Evolutionary conservation across 495 filamentous ascomycete genomes (phyloP).

Genomic region (Jackrogersella minutella): DNA sequence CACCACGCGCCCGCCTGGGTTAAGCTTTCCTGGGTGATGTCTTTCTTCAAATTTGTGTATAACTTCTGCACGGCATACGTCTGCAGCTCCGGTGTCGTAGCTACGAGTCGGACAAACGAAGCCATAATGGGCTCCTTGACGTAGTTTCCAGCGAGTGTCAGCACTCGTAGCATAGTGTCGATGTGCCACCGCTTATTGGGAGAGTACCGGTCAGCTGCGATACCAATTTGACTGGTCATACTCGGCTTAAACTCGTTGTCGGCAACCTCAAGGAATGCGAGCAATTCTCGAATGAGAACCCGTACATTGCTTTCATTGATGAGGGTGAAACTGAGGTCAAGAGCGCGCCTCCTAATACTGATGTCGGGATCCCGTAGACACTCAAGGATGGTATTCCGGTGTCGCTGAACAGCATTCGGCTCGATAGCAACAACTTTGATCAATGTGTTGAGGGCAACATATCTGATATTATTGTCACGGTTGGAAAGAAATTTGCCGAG

Average conservation of each 20-base stretch:
- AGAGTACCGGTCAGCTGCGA: slow-evolving; percentile 93
- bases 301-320: slow-evolving; percentile 97
- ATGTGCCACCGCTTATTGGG: slow-evolving; percentile 98
- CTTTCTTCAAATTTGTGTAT: slow-evolving; percentile 87
- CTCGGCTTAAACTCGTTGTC: slow-evolving; percentile 98
- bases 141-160: slow-evolving; percentile 93
- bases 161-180: slow-evolving; percentile 94
- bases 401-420: slow-evolving; percentile 95
- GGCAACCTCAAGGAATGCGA: slow-evolving; percentile 94
- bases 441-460: slow-evolving; percentile 95
- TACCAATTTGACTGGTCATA: slow-evolving; percentile 96
- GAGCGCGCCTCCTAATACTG: slow-evolving; percentile 90
- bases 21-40: slow-evolving; percentile 95
- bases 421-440: slow-evolving; percentile 99
- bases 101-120: slow-evolving; percentile 94
- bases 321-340: slow-evolving; percentile 96
- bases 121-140: slow-evolving; percentile 98
- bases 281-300: slow-evolving; percentile 87
- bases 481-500: slow-evolving; percentile 97
- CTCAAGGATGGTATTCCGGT: slow-evolving; percentile 96
- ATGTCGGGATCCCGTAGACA: slow-evolving; percentile 98
- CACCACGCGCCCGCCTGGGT: slow-evolving; percentile 96
- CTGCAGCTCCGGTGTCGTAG: slow-evolving; percentile 92
- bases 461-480: slow-evolving; percentile 98
- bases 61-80: slow-evolving; percentile 97